phyloP scores from a whole-genome alignment of 495 filamentous ascomycete genomes.

The Neurospora sp. region DNA sequence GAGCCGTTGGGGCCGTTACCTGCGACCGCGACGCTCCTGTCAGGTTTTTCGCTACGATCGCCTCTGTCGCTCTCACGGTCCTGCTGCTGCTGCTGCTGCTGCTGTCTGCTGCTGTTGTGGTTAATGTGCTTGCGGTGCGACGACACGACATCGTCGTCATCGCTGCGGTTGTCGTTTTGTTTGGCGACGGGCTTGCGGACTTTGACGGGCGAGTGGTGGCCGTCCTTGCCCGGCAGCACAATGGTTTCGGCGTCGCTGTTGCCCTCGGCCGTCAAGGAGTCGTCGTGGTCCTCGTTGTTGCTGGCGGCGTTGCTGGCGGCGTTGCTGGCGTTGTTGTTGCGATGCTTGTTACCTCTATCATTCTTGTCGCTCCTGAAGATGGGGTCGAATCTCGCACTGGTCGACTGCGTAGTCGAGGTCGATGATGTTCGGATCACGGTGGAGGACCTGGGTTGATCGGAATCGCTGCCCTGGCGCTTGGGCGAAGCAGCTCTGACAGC shows the following conservation, averaged over 20 bases:
- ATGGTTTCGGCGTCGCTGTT: constrained; percentile 79
- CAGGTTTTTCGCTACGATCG: constrained; percentile 21
- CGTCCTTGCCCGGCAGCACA: constrained; percentile 63
- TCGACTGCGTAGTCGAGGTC: constrained; percentile 10
- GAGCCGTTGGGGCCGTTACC: constrained; percentile 5
- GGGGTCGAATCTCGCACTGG: constrained; percentile 14
- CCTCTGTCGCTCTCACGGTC: constrained; percentile 17
- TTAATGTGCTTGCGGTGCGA: constrained; percentile 25
- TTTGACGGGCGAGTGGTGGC: constrained; percentile 55
- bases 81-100: constrained; percentile 1
- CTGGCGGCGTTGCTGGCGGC: background rate
- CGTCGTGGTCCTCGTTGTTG: constrained; percentile 14
- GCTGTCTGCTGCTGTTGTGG: constrained; percentile 5
- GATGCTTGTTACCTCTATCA: background rate
- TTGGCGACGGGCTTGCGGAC: constrained; percentile 53
- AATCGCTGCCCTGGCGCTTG: constrained; percentile 33
- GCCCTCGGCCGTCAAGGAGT: constrained; percentile 37
- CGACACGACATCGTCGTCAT: constrained; percentile 27
- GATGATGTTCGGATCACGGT: constrained; percentile 17
- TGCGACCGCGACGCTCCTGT: constrained; percentile 12
- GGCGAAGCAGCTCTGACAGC: constrained; percentile 29
- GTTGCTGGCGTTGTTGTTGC: background rate
- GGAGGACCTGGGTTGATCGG: constrained; percentile 29
- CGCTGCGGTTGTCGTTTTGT: constrained; percentile 50
- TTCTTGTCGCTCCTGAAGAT: constrained; percentile 14